Evolutionary conservation across 1,139 yeast species (phyloP), one percentile per base, ranked within the genome.

Genomic region (Magnusiomyces sp.): DNA sequence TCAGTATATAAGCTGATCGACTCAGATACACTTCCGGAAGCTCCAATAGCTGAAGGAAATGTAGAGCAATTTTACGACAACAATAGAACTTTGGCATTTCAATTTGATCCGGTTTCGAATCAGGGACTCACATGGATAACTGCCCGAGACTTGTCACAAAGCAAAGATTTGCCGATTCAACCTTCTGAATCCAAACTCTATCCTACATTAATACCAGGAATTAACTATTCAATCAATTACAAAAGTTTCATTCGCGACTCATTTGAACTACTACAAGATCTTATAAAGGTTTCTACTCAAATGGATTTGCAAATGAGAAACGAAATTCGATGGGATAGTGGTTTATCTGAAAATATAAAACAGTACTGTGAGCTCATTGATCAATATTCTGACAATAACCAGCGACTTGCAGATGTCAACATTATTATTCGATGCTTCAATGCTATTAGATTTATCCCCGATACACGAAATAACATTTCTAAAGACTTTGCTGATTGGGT

Each of bases 121-220:
- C 71, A 69, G 42, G 72, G 74, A 27, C 65, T 67, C 54, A 70
- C 73, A 17, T 71, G 70, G 60, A 63, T 74, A 20, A 62, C 70
- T 1, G 63, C 66, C 33, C 61, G 61, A 33, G 62, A 65, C n/a
- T 55, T 58, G 6, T 33, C 13, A 56, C 58, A 27, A 45, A 43
- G 33, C 46, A 40, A 36, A 7, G 50, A 47, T 7, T 19, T 44
- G 6, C 51, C 53, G 5, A 38, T 46, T 6, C 45, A 29, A 23
- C 62, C 62, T 6, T 55, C 57, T 33, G 70, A 68, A 31, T 55
- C 63, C 2, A 64, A 65, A 44, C 52, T 75, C n/a, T 73, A 67
- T 54, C 71, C 75, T 1, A 63, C 70, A 32, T 59, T 57, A 9
- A 53, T 71, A 7, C 71, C 76, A 1, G 64, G 68, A 29, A 50